A percentile compares a stretch with the other conserved stretches of the same genome.
phyloP scores from a whole-genome alignment of 768 basidiomycete genomes.

The Tricholoma hemisulphureum region DNA sequence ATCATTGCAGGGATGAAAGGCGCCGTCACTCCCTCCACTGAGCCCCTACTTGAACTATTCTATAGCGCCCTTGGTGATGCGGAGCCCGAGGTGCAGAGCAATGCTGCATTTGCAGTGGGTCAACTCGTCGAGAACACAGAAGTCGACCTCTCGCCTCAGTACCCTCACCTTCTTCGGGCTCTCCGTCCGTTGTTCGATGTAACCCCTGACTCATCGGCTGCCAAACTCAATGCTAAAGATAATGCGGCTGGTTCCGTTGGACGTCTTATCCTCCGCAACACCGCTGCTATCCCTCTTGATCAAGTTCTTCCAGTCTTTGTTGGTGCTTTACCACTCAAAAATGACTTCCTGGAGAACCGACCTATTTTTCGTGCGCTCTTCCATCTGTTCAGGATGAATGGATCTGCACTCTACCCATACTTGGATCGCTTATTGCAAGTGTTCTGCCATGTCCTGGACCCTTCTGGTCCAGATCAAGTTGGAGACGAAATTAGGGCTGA shows the following conservation, averaged over 20 bases:
- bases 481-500: slow-evolving; percentile 75
- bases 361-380: slow-evolving; percentile 89
- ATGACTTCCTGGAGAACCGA: slow-evolving; percentile 87
- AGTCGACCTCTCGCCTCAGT: slow-evolving; percentile 79
- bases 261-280: slow-evolving; percentile 81
- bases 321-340: slow-evolving; percentile 77
- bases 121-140: slow-evolving; percentile 86
- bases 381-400: slow-evolving; percentile 78
- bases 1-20: slow-evolving; percentile 90
- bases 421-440: slow-evolving; percentile 77
- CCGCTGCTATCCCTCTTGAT: slow-evolving; percentile 78
- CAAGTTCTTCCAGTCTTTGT: slow-evolving; percentile 88
- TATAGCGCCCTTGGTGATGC: slow-evolving; percentile 77
- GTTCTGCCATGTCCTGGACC: slow-evolving; percentile 82
- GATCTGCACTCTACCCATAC: slow-evolving; percentile 66
- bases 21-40: slow-evolving; percentile 81
- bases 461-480: slow-evolving; percentile 69
- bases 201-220: slow-evolving; percentile 56
- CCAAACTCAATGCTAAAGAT: slow-evolving; percentile 83
- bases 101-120: slow-evolving; percentile 92
- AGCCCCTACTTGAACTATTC: slow-evolving; percentile 80
- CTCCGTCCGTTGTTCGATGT: slow-evolving; percentile 82
- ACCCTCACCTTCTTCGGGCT: slow-evolving; percentile 69
- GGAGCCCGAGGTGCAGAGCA: slow-evolving; percentile 93
- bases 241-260: slow-evolving; percentile 95